A percentile compares a stretch with the other conserved stretches of the same genome.
phyloP scores from a whole-genome alignment of 192 early-diverging fungal genomes.

The Coemansia sp. region DNA sequence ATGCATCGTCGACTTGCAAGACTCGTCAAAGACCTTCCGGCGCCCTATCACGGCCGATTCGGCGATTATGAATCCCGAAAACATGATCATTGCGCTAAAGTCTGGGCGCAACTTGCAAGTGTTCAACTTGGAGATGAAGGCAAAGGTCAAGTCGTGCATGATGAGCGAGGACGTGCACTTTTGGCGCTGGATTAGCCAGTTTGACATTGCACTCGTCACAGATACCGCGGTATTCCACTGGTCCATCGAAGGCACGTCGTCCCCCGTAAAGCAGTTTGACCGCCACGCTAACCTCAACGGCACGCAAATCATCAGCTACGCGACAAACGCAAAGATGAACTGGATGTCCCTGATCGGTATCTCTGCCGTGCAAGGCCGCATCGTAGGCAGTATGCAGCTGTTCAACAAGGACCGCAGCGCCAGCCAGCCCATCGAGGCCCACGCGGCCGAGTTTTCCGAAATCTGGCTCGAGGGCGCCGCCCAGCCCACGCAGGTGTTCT shows the following conservation, averaged over 20 bases:
- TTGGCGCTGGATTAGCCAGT: slow-evolving; percentile 94
- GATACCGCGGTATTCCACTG: slow-evolving; percentile 91
- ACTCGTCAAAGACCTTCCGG: slow-evolving; percentile 77
- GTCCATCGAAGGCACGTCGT: slow-evolving; percentile 89
- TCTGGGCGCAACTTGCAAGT: slow-evolving; percentile 91
- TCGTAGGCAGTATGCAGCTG: slow-evolving; percentile 95
- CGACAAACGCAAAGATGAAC: slow-evolving; percentile 83
- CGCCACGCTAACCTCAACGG: slow-evolving; percentile 77
- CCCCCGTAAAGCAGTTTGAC: slow-evolving; percentile 90
- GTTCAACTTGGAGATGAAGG: slow-evolving; percentile 94
- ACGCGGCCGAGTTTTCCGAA: slow-evolving; percentile 94
- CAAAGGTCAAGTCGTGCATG: slow-evolving; percentile 89
- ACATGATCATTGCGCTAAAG: slow-evolving; percentile 95
- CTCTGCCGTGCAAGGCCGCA: slow-evolving; percentile 82
- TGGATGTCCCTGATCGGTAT: slow-evolving; percentile 97
- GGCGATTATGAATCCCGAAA: slow-evolving; percentile 95
- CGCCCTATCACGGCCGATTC: slow-evolving; percentile 96
- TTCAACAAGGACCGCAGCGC: slow-evolving; percentile 90
- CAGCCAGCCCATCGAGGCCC: slow-evolving; percentile 93
- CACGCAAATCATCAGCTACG: slow-evolving; percentile 96
- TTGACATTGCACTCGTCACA: slow-evolving; percentile 85
- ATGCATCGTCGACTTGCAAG: slow-evolving; percentile 91
- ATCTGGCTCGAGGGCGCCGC: slow-evolving; percentile 73
- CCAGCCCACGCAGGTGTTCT: slow-evolving; percentile 83
- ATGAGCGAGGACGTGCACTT: slow-evolving; percentile 90